These are phyloP conservation scores for Golubevia pallescens DNA, from an alignment of 1,284 basidiomycete genomes.

Conservation along the genomic window DNA sequence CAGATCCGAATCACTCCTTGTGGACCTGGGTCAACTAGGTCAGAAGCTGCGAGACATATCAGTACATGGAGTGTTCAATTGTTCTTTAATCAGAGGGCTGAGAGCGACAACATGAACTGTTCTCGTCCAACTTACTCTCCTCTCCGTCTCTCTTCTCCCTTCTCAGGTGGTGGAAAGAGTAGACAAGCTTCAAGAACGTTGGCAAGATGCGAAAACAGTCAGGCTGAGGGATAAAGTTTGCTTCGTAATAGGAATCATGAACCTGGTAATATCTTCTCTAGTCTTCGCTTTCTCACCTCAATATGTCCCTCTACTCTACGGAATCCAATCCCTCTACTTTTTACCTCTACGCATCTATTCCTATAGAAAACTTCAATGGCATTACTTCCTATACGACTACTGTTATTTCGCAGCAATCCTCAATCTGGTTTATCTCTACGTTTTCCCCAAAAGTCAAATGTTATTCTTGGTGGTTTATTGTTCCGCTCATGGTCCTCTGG, in stretches of 20 bases:
- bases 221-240: constrained; percentile 42
- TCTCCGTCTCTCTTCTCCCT: background rate
- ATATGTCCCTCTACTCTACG: constrained; percentile 31
- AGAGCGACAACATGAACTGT: background rate
- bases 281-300: constrained; percentile 41
- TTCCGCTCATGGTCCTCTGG: constrained; percentile 72
- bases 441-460: constrained; percentile 74
- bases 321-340: constrained; percentile 35
- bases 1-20: background rate
- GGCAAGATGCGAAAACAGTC: constrained; percentile 49
- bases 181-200: constrained; percentile 33
- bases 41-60: too few species aligned
- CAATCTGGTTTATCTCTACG: constrained; percentile 86
- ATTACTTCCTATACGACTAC: constrained; percentile 89
- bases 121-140: background rate
- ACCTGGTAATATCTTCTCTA: constrained; percentile 22
- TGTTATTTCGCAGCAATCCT: constrained; percentile 89
- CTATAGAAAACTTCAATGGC: too few species aligned
- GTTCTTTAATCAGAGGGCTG: too few species aligned
- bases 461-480: constrained; percentile 83
- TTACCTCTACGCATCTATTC: constrained; percentile 38
- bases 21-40: too few species aligned
- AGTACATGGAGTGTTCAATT: too few species aligned
- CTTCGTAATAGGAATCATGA: constrained; percentile 47
- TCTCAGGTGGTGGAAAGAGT: constrained; percentile 24